phyloP scores from a whole-genome alignment of 2,329 filamentous ascomycete species.

The Nemania abortiva region DNA sequence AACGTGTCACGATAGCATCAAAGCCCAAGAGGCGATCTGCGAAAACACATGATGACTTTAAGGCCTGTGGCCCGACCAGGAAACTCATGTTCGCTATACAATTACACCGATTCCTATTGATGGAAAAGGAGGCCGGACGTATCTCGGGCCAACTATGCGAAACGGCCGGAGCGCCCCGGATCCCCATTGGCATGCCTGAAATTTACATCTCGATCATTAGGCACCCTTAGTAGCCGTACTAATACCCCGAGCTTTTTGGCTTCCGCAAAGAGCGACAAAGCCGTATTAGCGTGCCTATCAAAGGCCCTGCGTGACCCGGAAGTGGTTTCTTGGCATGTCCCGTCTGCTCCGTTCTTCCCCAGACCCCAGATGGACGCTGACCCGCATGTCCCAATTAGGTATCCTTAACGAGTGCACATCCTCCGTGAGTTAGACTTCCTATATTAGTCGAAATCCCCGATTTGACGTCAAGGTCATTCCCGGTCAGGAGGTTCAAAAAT shows the following conservation, averaged over 20 bases:
- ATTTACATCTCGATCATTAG: not conserved
- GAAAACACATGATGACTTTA: constrained; percentile 11
- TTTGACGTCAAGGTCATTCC: not conserved
- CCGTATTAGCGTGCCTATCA: constrained; percentile 27
- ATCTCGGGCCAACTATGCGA: not conserved
- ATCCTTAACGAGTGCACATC: constrained; percentile 24
- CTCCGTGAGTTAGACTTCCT: constrained; percentile 21
- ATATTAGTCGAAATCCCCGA: not conserved
- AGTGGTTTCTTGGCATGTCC: constrained; percentile 21
- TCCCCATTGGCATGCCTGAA: not conserved
- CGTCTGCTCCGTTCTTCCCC: constrained; percentile 27
- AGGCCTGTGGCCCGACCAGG: not conserved
- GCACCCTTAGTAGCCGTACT: not conserved
- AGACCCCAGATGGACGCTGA: constrained; percentile 3
- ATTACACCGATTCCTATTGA: constrained; percentile 29
- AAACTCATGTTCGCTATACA: not conserved
- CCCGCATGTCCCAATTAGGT: constrained; percentile 16
- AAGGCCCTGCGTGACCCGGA: not conserved
- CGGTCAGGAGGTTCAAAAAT: not conserved
- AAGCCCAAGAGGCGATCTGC: not conserved
- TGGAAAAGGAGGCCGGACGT: constrained; percentile 31
- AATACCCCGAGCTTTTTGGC: constrained; percentile 18
- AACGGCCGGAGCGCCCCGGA: not conserved
- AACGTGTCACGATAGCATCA: not conserved
- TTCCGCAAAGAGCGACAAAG: not conserved